Evolutionary conservation across 1,139 yeast species (phyloP), one percentile per base, ranked within the genome.

Genomic region (Candida tunisiensis): DNA sequence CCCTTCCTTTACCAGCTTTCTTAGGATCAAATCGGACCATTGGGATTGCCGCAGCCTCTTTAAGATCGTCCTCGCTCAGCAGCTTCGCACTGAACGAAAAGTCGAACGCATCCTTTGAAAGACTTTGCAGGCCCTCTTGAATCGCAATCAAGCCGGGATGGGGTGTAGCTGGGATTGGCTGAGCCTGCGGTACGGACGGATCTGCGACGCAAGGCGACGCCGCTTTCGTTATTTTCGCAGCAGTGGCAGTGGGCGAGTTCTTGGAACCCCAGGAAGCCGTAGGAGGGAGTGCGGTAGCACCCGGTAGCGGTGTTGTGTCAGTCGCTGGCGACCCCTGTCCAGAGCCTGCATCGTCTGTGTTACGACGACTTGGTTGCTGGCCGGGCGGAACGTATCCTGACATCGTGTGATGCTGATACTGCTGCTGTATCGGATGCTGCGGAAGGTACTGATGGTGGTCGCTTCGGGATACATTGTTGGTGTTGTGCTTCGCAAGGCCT

Each of bases 211-310:
- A 37, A 44, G 33, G 55, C 53, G 27, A 62, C 64, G 36, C 60
- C 67, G 41, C 60, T 60, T 37, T 27, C 34, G 30, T 27, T 27
- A 23, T 28, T 28, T 16, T 32, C 37, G 24, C 32, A 25, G 22
- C 24, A n/a, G 29, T 31, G 9, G 39, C 26, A 13, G 40, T 36
- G 4, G 52, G 48, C 10, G 49, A 44, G 1, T 42, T 38, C 25
- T 38, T 45, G 11, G 49, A 40, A 28, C 62, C 53, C 63, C 64
- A 42, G 31, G 59, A 44, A 27, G 51, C 47, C 40, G n/a, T 16
- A 1, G 24, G 21, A 4, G 31, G 25, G 8, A 21, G 8, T 8
- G 33, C 8, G 14, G 19, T 8, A 15, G 21, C 16, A 15, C 15
- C 18, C 9, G 21, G 20, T 15, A 18, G 16, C 13, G 6, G 15